Conservation (phyloP, 163 green algal species). For the Prototheca wickerhamii region DNA sequence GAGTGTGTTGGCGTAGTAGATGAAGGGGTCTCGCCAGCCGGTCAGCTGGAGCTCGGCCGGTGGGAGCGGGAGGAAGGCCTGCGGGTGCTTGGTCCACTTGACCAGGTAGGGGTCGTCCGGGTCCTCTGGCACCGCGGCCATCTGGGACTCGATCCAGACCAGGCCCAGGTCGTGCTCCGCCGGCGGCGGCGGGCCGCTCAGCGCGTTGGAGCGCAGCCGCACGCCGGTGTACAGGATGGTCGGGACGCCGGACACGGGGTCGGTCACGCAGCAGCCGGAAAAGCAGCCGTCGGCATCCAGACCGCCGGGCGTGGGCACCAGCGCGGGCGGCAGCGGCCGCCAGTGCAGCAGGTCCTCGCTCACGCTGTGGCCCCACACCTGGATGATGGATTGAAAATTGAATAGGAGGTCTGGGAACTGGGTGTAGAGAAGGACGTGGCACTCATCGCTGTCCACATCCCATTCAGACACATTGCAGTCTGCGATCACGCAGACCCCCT, state of each 20-base stretch:
- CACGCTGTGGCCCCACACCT: constrained; percentile 64
- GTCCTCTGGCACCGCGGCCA: constrained; percentile 39
- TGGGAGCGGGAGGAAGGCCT: constrained; percentile 25
- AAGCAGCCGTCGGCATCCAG: constrained; percentile 60
- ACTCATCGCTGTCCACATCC: neutral
- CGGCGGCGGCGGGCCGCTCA: constrained; percentile 40
- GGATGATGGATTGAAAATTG: neutral
- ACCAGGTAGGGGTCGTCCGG: constrained; percentile 23
- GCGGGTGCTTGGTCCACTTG: constrained; percentile 22
- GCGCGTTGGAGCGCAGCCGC: constrained; percentile 41
- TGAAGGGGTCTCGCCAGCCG: constrained; percentile 34
- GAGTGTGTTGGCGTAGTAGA: constrained; percentile 10
- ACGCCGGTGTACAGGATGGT: constrained; percentile 62
- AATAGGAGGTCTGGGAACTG: neutral
- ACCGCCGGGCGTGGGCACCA: constrained; percentile 45
- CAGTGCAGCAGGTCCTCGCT: constrained; percentile 60
- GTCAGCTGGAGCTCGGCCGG: constrained; percentile 21
- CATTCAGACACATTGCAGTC: neutral
- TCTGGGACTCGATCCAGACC: constrained; percentile 70
- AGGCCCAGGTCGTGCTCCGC: constrained; percentile 60
- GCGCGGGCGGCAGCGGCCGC: constrained; percentile 54
- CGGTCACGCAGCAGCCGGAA: constrained; percentile 50
- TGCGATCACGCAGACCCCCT: no score
- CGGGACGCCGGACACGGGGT: constrained; percentile 36
- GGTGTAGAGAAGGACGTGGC: neutral